Conservation (phyloP, 1,284 basidiomycete genomes). For the Ustilago trichophora region DNA sequence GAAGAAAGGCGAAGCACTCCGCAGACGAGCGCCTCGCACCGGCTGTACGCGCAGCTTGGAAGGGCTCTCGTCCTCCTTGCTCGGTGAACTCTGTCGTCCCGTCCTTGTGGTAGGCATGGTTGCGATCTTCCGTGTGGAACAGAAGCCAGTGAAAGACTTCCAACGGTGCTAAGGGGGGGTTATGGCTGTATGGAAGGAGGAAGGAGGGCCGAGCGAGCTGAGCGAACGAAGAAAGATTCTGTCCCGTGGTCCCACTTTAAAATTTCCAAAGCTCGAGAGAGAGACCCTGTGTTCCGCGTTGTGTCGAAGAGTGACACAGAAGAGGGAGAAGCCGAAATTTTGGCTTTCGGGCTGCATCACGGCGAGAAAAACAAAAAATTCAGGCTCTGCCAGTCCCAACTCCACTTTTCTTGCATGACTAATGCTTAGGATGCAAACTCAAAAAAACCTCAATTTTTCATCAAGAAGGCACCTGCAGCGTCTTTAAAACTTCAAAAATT, state of each 20-base stretch:
- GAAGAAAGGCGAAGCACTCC: slow-evolving; percentile 41
- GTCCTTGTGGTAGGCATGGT: slow-evolving; percentile 37
- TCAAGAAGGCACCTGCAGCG: too few relatives aligned
- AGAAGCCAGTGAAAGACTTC: too few relatives aligned
- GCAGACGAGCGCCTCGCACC: slow-evolving; percentile 36
- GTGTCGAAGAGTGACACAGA: too few relatives aligned
- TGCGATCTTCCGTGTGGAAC: too few relatives aligned
- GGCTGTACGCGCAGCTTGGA: slow-evolving; percentile 42
- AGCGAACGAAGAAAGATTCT: neutral
- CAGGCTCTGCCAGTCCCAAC: too few relatives aligned
- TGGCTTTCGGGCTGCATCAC: neutral
- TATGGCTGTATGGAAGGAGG: neutral
- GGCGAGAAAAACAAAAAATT: too few relatives aligned
- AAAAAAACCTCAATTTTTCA: too few relatives aligned
- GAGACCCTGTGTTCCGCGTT: too few relatives aligned
- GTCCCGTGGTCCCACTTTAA: too few relatives aligned
- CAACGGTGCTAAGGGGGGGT: too few relatives aligned
- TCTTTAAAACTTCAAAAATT: too few relatives aligned
- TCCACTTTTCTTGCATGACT: slow-evolving; percentile 27
- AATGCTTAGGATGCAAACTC: slow-evolving; percentile 1
- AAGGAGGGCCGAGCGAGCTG: neutral
- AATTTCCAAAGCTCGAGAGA: too few relatives aligned
- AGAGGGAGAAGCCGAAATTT: neutral
- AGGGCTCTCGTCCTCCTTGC: slow-evolving; percentile 28
- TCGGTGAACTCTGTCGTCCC: slow-evolving; percentile 41